A percentile compares a stretch with the other conserved stretches of the same genome.
Conservation (phyloP, 306 rosid genomes). For the Dalbergia cultrata region DNA sequence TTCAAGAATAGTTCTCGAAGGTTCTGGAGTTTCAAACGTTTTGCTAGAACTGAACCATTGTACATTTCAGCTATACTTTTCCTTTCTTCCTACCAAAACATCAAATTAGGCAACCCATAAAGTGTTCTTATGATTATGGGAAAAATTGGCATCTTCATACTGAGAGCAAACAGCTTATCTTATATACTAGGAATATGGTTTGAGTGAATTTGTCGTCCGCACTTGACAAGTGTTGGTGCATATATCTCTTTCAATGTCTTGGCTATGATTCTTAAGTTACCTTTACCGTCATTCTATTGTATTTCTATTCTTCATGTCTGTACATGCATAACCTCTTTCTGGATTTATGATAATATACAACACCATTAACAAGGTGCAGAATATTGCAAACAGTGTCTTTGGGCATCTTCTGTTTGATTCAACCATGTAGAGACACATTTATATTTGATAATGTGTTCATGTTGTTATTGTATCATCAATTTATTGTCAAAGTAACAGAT, state of each 20-base stretch:
- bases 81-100: slow-evolving; percentile 3
- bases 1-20: slow-evolving; percentile 10
- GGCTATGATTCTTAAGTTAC: slow-evolving; percentile 19
- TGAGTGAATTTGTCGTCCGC: not conserved
- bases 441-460: slow-evolving; percentile 22
- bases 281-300: slow-evolving; percentile 2
- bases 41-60: slow-evolving; percentile 2
- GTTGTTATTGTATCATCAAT: slow-evolving; percentile 30
- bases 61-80: not conserved
- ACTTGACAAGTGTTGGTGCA: not conserved
- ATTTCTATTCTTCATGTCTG: slow-evolving; percentile 4
- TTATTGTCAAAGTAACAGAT: slow-evolving; percentile 44
- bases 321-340: slow-evolving; percentile 24
- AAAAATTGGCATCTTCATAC: not conserved
- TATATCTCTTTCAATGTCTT: slow-evolving; percentile 9
- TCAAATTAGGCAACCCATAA: not conserved
- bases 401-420: slow-evolving; percentile 11
- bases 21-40: not conserved
- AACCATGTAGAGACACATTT: slow-evolving; percentile 8
- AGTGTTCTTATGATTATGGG: not conserved
- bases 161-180: slow-evolving; percentile 1
- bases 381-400: slow-evolving; percentile 33
- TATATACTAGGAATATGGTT: not conserved
- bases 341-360: slow-evolving; percentile 23
- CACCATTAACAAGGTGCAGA: slow-evolving; percentile 11